Percentiles rank a stretch among this genome's conserved stretches.
phyloP scores from a whole-genome alignment of 2,329 filamentous ascomycete genomes.

The Penicillium sp. region DNA sequence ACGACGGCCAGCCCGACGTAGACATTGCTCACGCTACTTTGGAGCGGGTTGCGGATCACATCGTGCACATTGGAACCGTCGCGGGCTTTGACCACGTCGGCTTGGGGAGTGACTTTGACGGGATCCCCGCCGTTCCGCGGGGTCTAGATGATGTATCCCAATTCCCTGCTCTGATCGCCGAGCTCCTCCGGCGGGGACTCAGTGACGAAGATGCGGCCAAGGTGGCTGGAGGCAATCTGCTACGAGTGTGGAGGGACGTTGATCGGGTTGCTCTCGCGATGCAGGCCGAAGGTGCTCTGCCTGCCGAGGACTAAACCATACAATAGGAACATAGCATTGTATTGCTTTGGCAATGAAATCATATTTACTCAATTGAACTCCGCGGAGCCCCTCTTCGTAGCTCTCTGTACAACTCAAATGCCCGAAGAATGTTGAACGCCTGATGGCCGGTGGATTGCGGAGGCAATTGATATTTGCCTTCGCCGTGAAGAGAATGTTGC shows the following conservation, averaged over 20 bases:
- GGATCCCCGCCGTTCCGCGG: constrained; percentile 56
- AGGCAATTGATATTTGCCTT: constrained; percentile 21
- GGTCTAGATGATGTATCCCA: constrained; percentile 84
- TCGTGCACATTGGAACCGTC: constrained; percentile 74
- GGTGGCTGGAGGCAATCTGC: constrained; percentile 74
- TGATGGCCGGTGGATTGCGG: constrained; percentile 13
- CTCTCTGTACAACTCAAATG: constrained; percentile 18
- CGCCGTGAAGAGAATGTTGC: constrained; percentile 7
- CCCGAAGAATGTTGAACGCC: constrained; percentile 23
- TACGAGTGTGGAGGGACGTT: constrained; percentile 80
- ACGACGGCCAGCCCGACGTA: constrained; percentile 65
- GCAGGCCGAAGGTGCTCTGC: constrained; percentile 54
- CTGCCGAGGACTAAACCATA: constrained; percentile 43
- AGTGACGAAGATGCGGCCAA: constrained; percentile 71
- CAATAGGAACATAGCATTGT: neutral
- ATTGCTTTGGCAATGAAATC: neutral
- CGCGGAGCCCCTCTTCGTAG: neutral
- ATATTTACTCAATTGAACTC: neutral
- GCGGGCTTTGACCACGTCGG: constrained; percentile 89
- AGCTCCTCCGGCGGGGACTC: constrained; percentile 70
- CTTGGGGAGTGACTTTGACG: constrained; percentile 87
- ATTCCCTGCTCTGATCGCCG: constrained; percentile 74
- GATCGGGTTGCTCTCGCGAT: constrained; percentile 68
- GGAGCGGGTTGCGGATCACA: constrained; percentile 73
- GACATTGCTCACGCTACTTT: constrained; percentile 70